phyloP scores from a whole-genome alignment of 2,329 filamentous ascomycete species.

The Botrytis hyacinthi region DNA sequence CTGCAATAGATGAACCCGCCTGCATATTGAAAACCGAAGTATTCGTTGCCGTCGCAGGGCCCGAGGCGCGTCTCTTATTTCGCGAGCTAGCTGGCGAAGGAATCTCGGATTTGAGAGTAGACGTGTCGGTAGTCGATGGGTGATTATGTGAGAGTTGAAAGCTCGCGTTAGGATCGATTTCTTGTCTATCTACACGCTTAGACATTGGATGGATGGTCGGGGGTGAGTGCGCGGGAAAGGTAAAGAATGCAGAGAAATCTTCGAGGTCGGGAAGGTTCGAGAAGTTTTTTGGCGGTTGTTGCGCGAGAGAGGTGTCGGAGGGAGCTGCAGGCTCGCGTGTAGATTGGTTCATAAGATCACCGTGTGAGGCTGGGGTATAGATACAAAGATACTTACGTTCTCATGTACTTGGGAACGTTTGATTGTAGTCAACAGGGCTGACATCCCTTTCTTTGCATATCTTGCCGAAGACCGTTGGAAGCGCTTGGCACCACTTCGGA shows the following conservation, averaged over 20 bases:
- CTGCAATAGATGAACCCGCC: conserved; percentile 25
- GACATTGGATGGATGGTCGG: conserved; percentile 34
- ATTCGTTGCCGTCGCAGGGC: conserved; percentile 18
- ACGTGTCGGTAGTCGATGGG: conserved; percentile 27
- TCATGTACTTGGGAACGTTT: conserved; percentile 33
- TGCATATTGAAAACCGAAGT: conserved; percentile 31
- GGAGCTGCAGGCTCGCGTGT: conserved; percentile 29
- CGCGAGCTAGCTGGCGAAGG: conserved; percentile 24
- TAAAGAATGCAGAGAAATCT: conserved; percentile 13
- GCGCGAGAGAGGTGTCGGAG: conserved; percentile 26
- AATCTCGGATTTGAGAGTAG: conserved; percentile 28
- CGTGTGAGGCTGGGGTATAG: conserved; percentile 34
- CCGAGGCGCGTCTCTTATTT: conserved; percentile 35
- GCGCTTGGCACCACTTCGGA: conserved; percentile 19
- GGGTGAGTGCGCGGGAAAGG: conserved; percentile 20
- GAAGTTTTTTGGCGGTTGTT: conserved; percentile 21
- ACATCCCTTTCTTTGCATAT: conserved; percentile 35
- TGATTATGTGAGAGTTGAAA: conserved; percentile 29
- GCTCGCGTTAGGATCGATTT: conserved; percentile 30
- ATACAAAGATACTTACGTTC: conserved; percentile 36
- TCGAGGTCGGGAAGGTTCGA: conserved; percentile 18
- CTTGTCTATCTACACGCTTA: conserved; percentile 34
- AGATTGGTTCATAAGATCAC: conserved; percentile 32
- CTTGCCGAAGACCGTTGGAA: conserved; percentile 26
- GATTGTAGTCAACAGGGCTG: conserved; percentile 32